Percentiles rank a stretch among this genome's conserved stretches.
phyloP scores from a whole-genome alignment of 495 filamentous ascomycete species.

The Cryomyces antarcticus region DNA sequence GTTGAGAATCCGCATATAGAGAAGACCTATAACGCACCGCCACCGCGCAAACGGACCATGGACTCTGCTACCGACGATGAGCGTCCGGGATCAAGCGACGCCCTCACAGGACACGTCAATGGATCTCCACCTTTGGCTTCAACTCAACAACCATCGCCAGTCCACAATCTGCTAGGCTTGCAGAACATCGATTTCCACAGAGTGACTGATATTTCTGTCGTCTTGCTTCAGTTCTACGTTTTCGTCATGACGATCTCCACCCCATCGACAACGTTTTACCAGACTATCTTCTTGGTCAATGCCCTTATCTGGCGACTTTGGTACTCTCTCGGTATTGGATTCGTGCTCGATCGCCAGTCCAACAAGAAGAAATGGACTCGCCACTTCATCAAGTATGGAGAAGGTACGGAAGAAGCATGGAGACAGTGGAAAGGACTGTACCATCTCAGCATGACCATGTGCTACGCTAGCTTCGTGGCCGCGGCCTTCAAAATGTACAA shows the following conservation, averaged over 20 bases:
- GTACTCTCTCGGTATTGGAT: conserved; percentile 78
- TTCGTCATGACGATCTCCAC: conserved; percentile 51
- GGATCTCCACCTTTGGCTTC: conserved; percentile 2
- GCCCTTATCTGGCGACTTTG: conserved; percentile 73
- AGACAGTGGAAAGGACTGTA: conserved; percentile 95
- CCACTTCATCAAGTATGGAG: conserved; percentile 92
- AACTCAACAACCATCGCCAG: conserved; percentile 32
- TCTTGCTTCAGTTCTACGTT: conserved; percentile 56
- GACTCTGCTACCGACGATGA: conserved; percentile 2
- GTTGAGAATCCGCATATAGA: conserved; percentile 98
- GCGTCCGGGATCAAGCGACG: conserved; percentile 12
- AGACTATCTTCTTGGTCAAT: conserved; percentile 59
- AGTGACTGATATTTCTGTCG: conserved; percentile 58
- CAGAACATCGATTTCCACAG: conserved; percentile 75
- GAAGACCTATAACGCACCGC: conserved; percentile 86
- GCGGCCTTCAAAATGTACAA: conserved; percentile 95
- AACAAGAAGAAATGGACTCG: conserved; percentile 81
- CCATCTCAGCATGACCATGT: conserved; percentile 76
- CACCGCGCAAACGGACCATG: conserved; percentile 26
- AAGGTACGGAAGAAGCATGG: conserved; percentile 80
- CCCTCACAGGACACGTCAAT: conserved; percentile 7
- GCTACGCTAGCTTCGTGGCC: conserved; percentile 70
- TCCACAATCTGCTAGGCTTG: conserved; percentile 64
- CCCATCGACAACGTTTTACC: conserved; percentile 52
- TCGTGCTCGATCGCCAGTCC: conserved; percentile 68